Conservation (phyloP, 306 rosid genomes). For the Biancaea sappan region DNA sequence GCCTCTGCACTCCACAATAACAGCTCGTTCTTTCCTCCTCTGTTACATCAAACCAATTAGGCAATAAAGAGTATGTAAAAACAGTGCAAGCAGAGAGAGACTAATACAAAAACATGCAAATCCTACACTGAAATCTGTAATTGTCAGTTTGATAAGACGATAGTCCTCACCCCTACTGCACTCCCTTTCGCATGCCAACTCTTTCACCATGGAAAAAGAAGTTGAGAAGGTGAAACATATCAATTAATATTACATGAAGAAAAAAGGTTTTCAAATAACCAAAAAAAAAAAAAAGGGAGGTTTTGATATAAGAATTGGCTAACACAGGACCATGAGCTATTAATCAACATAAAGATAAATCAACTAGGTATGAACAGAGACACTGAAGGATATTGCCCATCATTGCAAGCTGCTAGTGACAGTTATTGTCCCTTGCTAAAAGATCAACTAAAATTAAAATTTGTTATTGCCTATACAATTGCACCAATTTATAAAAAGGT, state of each 20-base stretch:
- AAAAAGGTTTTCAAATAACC: background rate
- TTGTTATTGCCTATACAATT: background rate
- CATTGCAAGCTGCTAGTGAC: slow-evolving; percentile 6
- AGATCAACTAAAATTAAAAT: slow-evolving; percentile 6
- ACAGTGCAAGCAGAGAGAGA: slow-evolving; percentile 18
- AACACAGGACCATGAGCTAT: slow-evolving; percentile 14
- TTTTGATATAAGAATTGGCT: slow-evolving; percentile 4
- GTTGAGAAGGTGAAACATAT: slow-evolving; percentile 24
- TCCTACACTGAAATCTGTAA: slow-evolving; percentile 79
- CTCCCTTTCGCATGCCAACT: slow-evolving; percentile 89
- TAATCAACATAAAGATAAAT: slow-evolving; percentile 21
- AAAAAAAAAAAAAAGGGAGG: no score
- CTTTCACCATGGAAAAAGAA: slow-evolving; percentile 48
- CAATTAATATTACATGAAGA: background rate
- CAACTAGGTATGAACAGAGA: slow-evolving; percentile 3
- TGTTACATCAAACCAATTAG: slow-evolving; percentile 38
- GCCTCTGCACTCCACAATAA: slow-evolving; percentile 86
- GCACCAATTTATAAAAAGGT: background rate
- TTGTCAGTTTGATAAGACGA: slow-evolving; percentile 86
- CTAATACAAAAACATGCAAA: slow-evolving; percentile 11
- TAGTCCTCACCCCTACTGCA: slow-evolving; percentile 99
- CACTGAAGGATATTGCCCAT: background rate
- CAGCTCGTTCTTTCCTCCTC: slow-evolving; percentile 69
- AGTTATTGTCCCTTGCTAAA: slow-evolving; percentile 9
- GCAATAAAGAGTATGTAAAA: slow-evolving; percentile 7